Percentiles rank a stretch among this genome's conserved stretches.
Conservation (phyloP, 1,284 basidiomycete genomes). For the Paramarasmius palmivorus region DNA sequence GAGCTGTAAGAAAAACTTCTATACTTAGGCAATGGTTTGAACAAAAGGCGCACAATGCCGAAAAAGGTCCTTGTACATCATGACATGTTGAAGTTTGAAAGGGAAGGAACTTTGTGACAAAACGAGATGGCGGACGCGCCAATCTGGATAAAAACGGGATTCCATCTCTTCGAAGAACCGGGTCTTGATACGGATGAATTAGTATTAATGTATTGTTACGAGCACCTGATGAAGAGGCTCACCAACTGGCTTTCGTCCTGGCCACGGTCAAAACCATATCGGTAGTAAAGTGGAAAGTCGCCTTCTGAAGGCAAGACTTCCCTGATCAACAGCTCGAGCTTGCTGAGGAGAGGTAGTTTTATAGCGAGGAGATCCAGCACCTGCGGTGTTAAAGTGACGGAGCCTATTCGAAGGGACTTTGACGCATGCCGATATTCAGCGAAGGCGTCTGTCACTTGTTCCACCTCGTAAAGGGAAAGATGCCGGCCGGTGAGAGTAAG, state of each 20-base stretch:
- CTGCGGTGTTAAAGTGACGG: slow-evolving; percentile 37
- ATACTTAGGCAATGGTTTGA: slow-evolving; percentile 9
- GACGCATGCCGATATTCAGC: slow-evolving; percentile 16
- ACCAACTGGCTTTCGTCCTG: slow-evolving; percentile 16
- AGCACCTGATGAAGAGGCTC: background rate
- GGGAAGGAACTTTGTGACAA: slow-evolving; percentile 11
- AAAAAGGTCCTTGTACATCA: slow-evolving; percentile 8
- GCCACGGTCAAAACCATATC: slow-evolving; percentile 18
- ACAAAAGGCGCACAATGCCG: slow-evolving; percentile 9
- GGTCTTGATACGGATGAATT: background rate
- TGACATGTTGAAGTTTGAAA: slow-evolving; percentile 6
- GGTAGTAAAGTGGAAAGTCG: slow-evolving; percentile 23
- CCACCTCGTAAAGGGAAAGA: background rate
- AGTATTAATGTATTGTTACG: background rate
- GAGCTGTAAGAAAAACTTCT: background rate
- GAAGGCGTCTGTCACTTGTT: background rate
- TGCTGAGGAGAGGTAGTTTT: slow-evolving; percentile 29
- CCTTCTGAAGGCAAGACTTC: slow-evolving; percentile 32
- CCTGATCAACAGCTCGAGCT: slow-evolving; percentile 35
- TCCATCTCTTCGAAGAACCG: slow-evolving; percentile 13
- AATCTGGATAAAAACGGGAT: slow-evolving; percentile 7
- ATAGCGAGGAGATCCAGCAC: slow-evolving; percentile 37
- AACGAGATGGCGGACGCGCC: slow-evolving; percentile 10
- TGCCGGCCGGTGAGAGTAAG: slow-evolving; percentile 3
- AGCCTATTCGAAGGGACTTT: slow-evolving; percentile 33